Evolutionary conservation across 2,329 filamentous ascomycete genomes (phyloP).

Genomic region (Fusarium robinianum): DNA sequence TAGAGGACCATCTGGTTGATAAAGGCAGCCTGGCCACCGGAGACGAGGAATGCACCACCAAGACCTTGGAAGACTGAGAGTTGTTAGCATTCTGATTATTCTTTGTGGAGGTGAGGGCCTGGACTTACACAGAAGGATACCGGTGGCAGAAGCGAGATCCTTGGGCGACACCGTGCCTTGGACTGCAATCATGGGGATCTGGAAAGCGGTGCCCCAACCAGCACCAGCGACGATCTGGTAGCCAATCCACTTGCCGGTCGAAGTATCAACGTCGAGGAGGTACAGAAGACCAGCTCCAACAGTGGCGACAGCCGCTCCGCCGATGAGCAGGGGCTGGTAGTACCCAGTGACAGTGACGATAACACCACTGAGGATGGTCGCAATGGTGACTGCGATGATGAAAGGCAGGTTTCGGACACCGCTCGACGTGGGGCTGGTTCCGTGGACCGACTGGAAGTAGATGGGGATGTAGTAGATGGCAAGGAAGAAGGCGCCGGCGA

Average conservation of each 20-base stretch:
- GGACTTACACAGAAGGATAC: conserved; percentile 50
- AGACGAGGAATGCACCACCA: conserved; percentile 56
- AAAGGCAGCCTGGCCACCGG: conserved; percentile 53
- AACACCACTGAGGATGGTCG: conserved; percentile 46
- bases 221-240: conserved; percentile 58
- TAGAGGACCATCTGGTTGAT: conserved; percentile 49
- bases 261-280: conserved; percentile 45
- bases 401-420: conserved; percentile 53
- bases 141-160: conserved; percentile 53
- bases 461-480: conserved; percentile 54
- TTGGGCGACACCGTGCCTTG: conserved; percentile 47
- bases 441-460: conserved; percentile 51
- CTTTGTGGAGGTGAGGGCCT: background rate
- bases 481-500: conserved; percentile 50
- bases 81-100: conserved; percentile 19
- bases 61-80: conserved; percentile 52
- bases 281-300: conserved; percentile 51
- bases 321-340: conserved; percentile 52
- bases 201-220: conserved; percentile 51
- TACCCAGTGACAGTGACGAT: conserved; percentile 46
- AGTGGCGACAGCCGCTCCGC: conserved; percentile 49
- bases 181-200: conserved; percentile 57
- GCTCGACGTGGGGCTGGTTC: conserved; percentile 44
- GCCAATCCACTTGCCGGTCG: conserved; percentile 54
- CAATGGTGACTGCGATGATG: conserved; percentile 50